phyloP scores from a whole-genome alignment of 1,284 basidiomycete genomes.

The Heliocybe sulcata region DNA sequence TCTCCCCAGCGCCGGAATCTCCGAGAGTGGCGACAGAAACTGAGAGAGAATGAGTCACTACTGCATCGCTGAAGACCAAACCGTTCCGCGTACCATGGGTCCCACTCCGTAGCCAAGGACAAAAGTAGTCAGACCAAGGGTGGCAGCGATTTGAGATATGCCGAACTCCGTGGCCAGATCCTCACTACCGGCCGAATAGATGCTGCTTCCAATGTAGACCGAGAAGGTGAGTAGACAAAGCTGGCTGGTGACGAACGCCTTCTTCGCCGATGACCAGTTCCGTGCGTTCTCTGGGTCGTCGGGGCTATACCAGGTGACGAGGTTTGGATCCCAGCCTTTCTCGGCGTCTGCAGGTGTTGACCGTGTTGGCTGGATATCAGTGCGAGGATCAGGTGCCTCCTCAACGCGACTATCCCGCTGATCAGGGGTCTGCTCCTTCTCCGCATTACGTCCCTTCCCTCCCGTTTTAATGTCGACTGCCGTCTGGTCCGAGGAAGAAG shows the following conservation, averaged over 20 bases:
- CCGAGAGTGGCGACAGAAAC: slow-evolving; percentile 46
- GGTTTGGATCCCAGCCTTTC: slow-evolving; percentile 11
- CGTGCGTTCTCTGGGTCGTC: slow-evolving; percentile 26
- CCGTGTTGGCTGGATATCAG: neutral
- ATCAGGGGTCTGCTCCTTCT: neutral
- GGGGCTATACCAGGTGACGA: slow-evolving; percentile 23
- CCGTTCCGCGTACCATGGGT: neutral
- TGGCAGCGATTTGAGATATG: slow-evolving; percentile 35
- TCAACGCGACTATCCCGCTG: neutral
- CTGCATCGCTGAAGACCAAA: neutral
- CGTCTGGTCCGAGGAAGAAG: neutral
- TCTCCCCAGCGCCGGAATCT: slow-evolving; percentile 30
- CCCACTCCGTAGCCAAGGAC: slow-evolving; percentile 27
- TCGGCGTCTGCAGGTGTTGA: slow-evolving; percentile 2
- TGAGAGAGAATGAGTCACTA: slow-evolving; percentile 28
- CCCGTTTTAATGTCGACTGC: neutral
- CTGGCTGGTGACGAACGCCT: slow-evolving; percentile 37
- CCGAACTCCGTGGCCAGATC: slow-evolving; percentile 38
- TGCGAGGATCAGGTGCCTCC: neutral
- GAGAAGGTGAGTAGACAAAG: slow-evolving; percentile 54
- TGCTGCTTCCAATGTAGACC: slow-evolving; percentile 30
- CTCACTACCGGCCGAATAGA: slow-evolving; percentile 34
- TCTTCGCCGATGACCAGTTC: slow-evolving; percentile 20
- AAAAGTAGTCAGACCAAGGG: slow-evolving; percentile 28
- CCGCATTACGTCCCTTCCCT: no score